Percentiles rank a stretch among this genome's conserved stretches.
phyloP scores from a whole-genome alignment of 768 basidiomycete species.

The Boletellus emodensis region DNA sequence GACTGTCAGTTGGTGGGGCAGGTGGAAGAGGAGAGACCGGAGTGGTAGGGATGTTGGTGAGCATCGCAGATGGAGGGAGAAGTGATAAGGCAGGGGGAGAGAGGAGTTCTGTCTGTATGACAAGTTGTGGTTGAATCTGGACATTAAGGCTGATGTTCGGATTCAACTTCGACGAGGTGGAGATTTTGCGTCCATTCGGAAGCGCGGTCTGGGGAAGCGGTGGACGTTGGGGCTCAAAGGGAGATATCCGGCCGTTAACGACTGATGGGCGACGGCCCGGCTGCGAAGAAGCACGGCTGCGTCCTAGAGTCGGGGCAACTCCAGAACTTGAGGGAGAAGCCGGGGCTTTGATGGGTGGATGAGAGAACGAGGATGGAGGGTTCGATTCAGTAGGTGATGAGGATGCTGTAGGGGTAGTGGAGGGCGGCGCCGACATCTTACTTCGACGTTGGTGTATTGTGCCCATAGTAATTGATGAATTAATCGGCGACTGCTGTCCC shows the following conservation, averaged over 20 bases:
- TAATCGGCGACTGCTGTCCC: slow-evolving; percentile 45
- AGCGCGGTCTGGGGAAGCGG: slow-evolving; percentile 46
- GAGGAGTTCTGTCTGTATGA: slow-evolving; percentile 49
- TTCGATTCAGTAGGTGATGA: slow-evolving; percentile 39
- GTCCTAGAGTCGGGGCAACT: slow-evolving; percentile 36
- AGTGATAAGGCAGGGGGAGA: slow-evolving; percentile 38
- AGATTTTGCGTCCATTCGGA: slow-evolving; percentile 53
- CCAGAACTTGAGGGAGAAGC: slow-evolving; percentile 41
- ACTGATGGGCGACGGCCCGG: slow-evolving; percentile 68
- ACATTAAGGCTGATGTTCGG: slow-evolving; percentile 41
- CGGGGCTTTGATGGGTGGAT: slow-evolving; percentile 26
- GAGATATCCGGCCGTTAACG: slow-evolving; percentile 48
- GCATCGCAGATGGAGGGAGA: slow-evolving; percentile 43
- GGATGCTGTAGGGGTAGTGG: slow-evolving; percentile 21
- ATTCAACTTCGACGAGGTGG: slow-evolving; percentile 57
- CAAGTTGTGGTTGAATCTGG: slow-evolving; percentile 46
- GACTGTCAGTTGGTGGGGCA: slow-evolving; percentile 61
- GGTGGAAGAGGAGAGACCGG: slow-evolving; percentile 79
- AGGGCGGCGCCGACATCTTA: slow-evolving; percentile 61
- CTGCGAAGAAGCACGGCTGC: slow-evolving; percentile 72
- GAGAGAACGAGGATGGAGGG: slow-evolving; percentile 34
- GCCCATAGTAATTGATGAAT: slow-evolving; percentile 54
- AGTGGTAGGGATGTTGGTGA: slow-evolving; percentile 61
- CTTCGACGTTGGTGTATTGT: slow-evolving; percentile 66
- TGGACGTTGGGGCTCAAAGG: slow-evolving; percentile 46